These are phyloP conservation scores for Fusarium sororula DNA, from an alignment of 2,329 filamentous ascomycete species.

Conservation along the genomic window DNA sequence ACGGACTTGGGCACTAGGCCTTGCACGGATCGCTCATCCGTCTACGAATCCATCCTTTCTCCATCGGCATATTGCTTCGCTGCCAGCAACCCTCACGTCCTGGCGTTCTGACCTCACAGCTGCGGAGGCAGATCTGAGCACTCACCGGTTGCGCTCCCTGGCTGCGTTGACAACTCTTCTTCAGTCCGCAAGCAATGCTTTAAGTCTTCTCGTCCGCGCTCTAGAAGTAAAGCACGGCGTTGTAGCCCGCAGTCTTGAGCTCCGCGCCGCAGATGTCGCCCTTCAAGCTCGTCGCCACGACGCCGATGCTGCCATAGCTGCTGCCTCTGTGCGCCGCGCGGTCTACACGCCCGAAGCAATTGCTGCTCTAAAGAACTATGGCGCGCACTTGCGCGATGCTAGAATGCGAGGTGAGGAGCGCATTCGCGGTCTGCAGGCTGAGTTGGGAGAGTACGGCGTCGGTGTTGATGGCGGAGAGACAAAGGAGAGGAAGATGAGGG, in stretches of 20 bases:
- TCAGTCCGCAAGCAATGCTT: slow-evolving; percentile 48
- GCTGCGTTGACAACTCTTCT: slow-evolving; percentile 52
- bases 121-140: slow-evolving; percentile 47
- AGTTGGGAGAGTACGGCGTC: slow-evolving; percentile 62
- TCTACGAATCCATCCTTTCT: slow-evolving; percentile 64
- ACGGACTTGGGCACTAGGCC: slow-evolving; percentile 56
- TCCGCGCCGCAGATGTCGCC: slow-evolving; percentile 57
- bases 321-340: slow-evolving; percentile 48
- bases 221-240: slow-evolving; percentile 66
- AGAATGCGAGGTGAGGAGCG: slow-evolving; percentile 56
- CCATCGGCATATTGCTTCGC: slow-evolving; percentile 64
- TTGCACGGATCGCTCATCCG: slow-evolving; percentile 60
- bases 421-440: slow-evolving; percentile 51
- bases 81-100: slow-evolving; percentile 52
- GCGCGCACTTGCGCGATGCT: slow-evolving; percentile 59
- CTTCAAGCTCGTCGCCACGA: slow-evolving; percentile 55
- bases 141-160: slow-evolving; percentile 52
- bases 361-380: slow-evolving; percentile 58
- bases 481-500: slow-evolving; percentile 61
- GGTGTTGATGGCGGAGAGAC: slow-evolving; percentile 46
- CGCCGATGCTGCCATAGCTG: slow-evolving; percentile 48
- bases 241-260: slow-evolving; percentile 60
- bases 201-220: slow-evolving; percentile 57
- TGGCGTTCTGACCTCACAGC: slow-evolving; percentile 48
- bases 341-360: slow-evolving; percentile 57